Evolutionary conservation across 2,329 filamentous ascomycete species (phyloP).

Genomic region (Hypomyces rosellus): DNA sequence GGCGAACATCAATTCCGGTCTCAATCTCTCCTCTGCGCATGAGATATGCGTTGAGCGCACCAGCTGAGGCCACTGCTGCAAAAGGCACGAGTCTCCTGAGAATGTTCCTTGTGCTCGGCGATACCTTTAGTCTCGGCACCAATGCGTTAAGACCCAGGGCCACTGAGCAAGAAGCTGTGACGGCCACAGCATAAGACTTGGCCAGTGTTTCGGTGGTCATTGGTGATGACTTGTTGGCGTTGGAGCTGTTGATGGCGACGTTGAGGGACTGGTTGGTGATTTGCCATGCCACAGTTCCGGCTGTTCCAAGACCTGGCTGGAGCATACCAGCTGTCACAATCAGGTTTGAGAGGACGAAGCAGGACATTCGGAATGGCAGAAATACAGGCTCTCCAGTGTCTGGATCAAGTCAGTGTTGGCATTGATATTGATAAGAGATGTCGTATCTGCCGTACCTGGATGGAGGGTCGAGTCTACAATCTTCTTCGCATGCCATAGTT

Average conservation of each 20-base stretch:
- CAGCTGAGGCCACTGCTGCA: constrained; percentile 86
- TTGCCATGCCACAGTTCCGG: constrained; percentile 89
- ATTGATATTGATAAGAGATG: too few relatives aligned
- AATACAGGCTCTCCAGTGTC: constrained; percentile 91
- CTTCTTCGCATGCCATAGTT: constrained; percentile 95
- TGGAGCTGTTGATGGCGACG: constrained; percentile 94
- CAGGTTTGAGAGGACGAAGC: constrained; percentile 87
- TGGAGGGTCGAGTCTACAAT: constrained; percentile 94
- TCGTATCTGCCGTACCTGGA: constrained; percentile 55
- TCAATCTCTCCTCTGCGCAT: constrained; percentile 97
- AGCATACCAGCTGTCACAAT: constrained; percentile 96
- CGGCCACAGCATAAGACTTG: constrained; percentile 86
- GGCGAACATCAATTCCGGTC: constrained; percentile 86
- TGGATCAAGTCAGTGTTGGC: constrained; percentile 27
- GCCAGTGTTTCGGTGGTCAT: constrained; percentile 73
- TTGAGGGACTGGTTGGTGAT: constrained; percentile 96
- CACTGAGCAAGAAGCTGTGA: constrained; percentile 88
- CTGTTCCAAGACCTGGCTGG: constrained; percentile 74
- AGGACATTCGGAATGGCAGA: constrained; percentile 95
- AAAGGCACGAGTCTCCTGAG: constrained; percentile 90
- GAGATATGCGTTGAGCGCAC: constrained; percentile 89
- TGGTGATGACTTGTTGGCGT: constrained; percentile 95
- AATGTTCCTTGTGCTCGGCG: constrained; percentile 67
- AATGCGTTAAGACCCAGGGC: constrained; percentile 86
- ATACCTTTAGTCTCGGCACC: constrained; percentile 77